Evolutionary conservation across 345 rosid genomes (phyloP).

Genomic region (Limnanthes douglasii): DNA sequence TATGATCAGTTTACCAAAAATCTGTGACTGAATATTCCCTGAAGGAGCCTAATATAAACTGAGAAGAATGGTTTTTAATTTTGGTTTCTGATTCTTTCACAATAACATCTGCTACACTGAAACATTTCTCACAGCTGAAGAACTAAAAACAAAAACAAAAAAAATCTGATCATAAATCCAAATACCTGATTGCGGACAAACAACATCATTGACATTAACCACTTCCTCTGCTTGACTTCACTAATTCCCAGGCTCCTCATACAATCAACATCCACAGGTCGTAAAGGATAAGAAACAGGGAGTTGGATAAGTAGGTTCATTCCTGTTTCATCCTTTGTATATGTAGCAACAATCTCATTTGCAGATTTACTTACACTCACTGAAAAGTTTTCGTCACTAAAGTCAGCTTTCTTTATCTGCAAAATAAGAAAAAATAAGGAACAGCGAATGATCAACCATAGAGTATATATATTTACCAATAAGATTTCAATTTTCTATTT

Average conservation of each 20-base stretch:
- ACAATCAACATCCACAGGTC: conserved; percentile 75
- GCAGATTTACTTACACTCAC: conserved; percentile 85
- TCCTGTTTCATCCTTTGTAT: conserved; percentile 87
- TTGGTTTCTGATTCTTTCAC: no score
- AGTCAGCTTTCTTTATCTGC: conserved; percentile 87
- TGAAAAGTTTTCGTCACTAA: conserved; percentile 73
- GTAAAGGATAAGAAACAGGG: conserved; percentile 78
- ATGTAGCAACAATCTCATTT: conserved; percentile 91
- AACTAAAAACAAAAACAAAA: conserved; percentile 3
- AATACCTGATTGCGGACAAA: conserved; percentile 90
- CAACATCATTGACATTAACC: conserved; percentile 91
- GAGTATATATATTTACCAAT: neutral
- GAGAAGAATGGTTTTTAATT: no score
- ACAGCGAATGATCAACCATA: no score
- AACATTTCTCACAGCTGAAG: neutral
- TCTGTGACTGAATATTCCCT: neutral
- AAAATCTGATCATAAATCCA: neutral
- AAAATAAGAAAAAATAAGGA: conserved; percentile 12
- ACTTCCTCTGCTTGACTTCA: conserved; percentile 90
- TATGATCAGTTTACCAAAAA: no score
- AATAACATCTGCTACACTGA: neutral
- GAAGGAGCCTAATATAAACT: no score
- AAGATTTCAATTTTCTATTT: no score
- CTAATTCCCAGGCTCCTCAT: conserved; percentile 83
- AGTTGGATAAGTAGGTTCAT: conserved; percentile 89